Base-by-base conservation (phyloP, 768 basidiomycete genomes). In the Boletus rufocinnamomeus region DNA sequence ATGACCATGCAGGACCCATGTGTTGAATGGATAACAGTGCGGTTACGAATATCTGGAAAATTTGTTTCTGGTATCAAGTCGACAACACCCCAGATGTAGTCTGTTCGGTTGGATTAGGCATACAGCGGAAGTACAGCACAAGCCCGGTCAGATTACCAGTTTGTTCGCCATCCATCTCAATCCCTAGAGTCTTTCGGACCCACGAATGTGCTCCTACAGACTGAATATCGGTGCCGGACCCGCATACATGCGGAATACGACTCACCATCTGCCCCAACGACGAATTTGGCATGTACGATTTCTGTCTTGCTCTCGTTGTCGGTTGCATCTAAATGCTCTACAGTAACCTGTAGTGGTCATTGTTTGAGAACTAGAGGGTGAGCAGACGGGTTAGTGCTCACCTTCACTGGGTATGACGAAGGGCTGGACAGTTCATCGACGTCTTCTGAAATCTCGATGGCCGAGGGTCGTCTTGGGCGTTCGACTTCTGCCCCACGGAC, bases 1-100 rank as follows among this genome's bases (percentile, higher is more conserved):
- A 93, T 89, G 46, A 89, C 67, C 84, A 91, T 86, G 57, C 86
- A 84, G 0, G 86, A 84, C 1, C 88, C 86, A 50, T 82, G 79
- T 38, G 79, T 77, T 0, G 89, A 90, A 69, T 91, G 89, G n/a
- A 91, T 82, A 0, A 75, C 84, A 50, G 76, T 76, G 61, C 77
- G 79, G 56, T 84, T 85, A 19, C 89, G 84, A 58, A 89, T 85
- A 67, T 92, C 89, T 0, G 91, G 91, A 59, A 91, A 89, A 66
- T 91, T 76, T 2, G 89, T 90, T n/a, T 85, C 80, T 0, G 86
- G 86, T 27, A 82, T 65, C 50, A 84, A 76, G 70, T 92, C 92
- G 21, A 92, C 73, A 4, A 93, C 91, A 3, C 92, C 92, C 92
- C 92, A 94, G 21, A 93, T 79, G 57, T 82, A 87, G 53, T 92